Evolutionary conservation across 129 eudicot species (phyloP), one percentile per base, ranked within the genome.

Genomic region (Logfia minima): DNA sequence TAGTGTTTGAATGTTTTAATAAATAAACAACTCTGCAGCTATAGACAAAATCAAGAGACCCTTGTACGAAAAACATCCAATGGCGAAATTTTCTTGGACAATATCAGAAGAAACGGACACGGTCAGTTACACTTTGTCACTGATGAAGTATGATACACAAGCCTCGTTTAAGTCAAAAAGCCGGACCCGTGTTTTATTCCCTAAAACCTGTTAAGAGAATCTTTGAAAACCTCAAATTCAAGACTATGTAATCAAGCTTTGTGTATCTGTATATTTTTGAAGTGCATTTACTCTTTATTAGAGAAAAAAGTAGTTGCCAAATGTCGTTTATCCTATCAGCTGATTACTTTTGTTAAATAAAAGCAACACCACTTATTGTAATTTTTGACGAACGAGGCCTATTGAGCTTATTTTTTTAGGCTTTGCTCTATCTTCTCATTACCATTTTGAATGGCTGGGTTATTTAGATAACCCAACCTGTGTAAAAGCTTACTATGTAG

Each of bases 81-180:
- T 93, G 98, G 86, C 87, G 34, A 90, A 89, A 76, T 93, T 93
- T 86, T 86, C 97, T 21, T 93, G 97, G 98, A 90, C 97, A 37
- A 62, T 87, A 28, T 87, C 90, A 6, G 97, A 93, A 63, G 98
- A 90, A 81, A 84, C 88, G 24, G 96, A 93, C 69, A 90, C 92
- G 86, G 98, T 90, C 17, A 63, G 96, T 88, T 62, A 48, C 55
- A 11, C 3, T 48, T 14, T 48, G 55, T 48, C 55, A 48, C 55
- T 48, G 55, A 14, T 48, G 55, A 14, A 14, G 48, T 77, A 68
- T 53, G 32, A 81, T n/a, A 64, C 29, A 4, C 3, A 24, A 56
- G 58, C 70, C 17, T 31, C 13, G 14, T 28, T 65, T 21, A 19
- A 52, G 63, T 32, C 11, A 16, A 29, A 51, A 45, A 65, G 21